Percentiles rank a stretch among this genome's conserved stretches.
phyloP scores from a whole-genome alignment of 768 basidiomycete genomes.

The Harrya chromipes region DNA sequence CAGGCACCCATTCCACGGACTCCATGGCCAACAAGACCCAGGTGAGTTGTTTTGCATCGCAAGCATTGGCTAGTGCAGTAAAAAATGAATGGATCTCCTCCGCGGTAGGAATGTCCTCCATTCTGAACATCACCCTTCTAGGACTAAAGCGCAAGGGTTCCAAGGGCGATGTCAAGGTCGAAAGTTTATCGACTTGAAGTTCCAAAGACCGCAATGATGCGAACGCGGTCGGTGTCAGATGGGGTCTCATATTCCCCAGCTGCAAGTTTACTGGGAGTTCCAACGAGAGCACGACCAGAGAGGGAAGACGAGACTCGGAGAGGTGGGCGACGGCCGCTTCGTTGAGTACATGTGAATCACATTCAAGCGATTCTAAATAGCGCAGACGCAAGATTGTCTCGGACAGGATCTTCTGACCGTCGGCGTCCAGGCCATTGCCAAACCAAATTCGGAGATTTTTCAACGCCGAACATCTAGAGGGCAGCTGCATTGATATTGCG shows the following conservation, averaged over 20 bases:
- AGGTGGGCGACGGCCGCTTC: too few species aligned
- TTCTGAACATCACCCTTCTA: constrained; percentile 12
- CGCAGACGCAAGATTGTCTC: constrained; percentile 15
- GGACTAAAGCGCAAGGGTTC: constrained; percentile 18
- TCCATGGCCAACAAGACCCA: constrained; percentile 8
- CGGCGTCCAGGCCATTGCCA: too few species aligned
- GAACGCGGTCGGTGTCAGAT: too few species aligned
- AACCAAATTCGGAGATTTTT: too few species aligned
- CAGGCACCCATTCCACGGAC: neutral
- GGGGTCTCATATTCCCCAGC: constrained; percentile 12
- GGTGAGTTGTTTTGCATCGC: constrained; percentile 3
- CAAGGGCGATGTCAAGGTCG: constrained; percentile 15
- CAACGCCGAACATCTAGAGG: constrained; percentile 17
- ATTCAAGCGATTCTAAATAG: constrained; percentile 14
- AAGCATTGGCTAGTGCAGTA: constrained; percentile 14
- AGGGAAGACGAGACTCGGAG: too few species aligned
- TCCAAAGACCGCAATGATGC: too few species aligned
- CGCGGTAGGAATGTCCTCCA: constrained; percentile 6
- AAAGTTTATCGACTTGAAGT: neutral
- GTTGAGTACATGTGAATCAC: neutral
- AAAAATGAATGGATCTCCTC: constrained; percentile 24
- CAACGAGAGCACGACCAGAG: too few species aligned
- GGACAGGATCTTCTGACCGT: too few species aligned
- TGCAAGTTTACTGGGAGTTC: neutral
- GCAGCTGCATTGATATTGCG: constrained; percentile 17